These are phyloP conservation scores for Cornus kousa DNA, from an alignment of 148 eudicot genomes.

Conservation along the genomic window DNA sequence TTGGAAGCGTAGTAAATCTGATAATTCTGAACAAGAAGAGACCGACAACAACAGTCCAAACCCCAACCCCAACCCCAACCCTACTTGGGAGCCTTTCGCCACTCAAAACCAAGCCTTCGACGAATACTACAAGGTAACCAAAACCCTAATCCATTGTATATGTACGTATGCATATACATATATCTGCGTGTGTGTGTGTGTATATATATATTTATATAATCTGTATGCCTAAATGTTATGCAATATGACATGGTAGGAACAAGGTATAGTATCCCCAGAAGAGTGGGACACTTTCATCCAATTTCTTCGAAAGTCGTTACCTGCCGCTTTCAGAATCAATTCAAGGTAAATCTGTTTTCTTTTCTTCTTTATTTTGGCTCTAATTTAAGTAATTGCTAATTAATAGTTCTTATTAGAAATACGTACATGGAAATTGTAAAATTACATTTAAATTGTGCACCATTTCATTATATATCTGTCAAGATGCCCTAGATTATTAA, in stretches of 20 bases:
- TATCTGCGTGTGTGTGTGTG: background rate
- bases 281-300: constrained; percentile 83
- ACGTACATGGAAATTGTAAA: too few species aligned
- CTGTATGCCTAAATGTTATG: background rate
- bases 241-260: constrained; percentile 48
- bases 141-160: background rate
- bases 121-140: constrained; percentile 72
- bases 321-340: constrained; percentile 97
- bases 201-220: background rate
- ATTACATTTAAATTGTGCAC: too few species aligned
- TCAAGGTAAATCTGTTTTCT: constrained; percentile 47
- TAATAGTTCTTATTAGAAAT: too few species aligned
- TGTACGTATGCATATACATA: background rate
- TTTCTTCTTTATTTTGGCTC: too few species aligned
- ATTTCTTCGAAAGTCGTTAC: constrained; percentile 62
- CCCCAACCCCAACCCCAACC: constrained; percentile 11
- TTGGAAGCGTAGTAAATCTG: constrained; percentile 62
- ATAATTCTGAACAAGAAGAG: constrained; percentile 12
- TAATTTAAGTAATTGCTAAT: too few species aligned
- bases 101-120: constrained; percentile 73
- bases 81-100: constrained; percentile 67
- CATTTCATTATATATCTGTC: too few species aligned
- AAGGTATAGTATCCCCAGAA: constrained; percentile 66
- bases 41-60: constrained; percentile 14
- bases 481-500: too few species aligned